Evolutionary conservation across 164 flowering plant species (phyloP), one percentile per base, ranked within the genome.

Genomic region (Vitis amurensis): DNA sequence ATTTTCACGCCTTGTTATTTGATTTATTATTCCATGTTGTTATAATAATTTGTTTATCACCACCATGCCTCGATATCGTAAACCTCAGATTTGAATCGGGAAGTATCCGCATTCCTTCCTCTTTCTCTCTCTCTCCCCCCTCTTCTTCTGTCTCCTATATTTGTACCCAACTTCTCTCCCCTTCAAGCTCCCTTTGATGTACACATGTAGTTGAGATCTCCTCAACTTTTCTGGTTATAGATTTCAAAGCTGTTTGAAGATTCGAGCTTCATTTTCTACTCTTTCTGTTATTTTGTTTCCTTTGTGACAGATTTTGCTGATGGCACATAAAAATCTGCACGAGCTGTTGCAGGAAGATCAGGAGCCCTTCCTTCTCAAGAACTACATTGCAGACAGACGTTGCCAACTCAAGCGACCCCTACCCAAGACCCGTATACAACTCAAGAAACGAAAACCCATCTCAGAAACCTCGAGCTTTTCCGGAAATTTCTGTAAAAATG

Each of bases 271-370:
- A n/a, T 15, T 58, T 55, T 61, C 55, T 52, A 47, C 30, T 51
- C 15, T 31, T 23, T 3, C 12, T 51, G 59, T 14, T 16, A 27
- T 9, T 37, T 50, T 31, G 13, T 19, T 44, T 64, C 12, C 55
- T 63, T 47, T 12, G 27, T 55, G 4, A 0, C 57, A 49, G 27
- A 8, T 47, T n/a, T 68, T 60, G 48, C 7, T 23, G 74, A 84
- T 82, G 88, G 79, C 78, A 63, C 78, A 70, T 11, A 86, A 82
- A 75, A 90, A 79, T 59, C 81, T 94, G 15, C 85, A 76, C 50
- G 89, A 94, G 80, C 82, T 91, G 0, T 73, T 94, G 14, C 72
- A 66, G 13, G 91, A 94, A 78, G 94, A 90, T 73, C 98, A 94
- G 75, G 98, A 92, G 69, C 98, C 98, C 1, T 94, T 94, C 68